Percentiles rank a stretch among this genome's conserved stretches.
Conservation (phyloP, 208 protist species). For the Hexamita inflata region DNA sequence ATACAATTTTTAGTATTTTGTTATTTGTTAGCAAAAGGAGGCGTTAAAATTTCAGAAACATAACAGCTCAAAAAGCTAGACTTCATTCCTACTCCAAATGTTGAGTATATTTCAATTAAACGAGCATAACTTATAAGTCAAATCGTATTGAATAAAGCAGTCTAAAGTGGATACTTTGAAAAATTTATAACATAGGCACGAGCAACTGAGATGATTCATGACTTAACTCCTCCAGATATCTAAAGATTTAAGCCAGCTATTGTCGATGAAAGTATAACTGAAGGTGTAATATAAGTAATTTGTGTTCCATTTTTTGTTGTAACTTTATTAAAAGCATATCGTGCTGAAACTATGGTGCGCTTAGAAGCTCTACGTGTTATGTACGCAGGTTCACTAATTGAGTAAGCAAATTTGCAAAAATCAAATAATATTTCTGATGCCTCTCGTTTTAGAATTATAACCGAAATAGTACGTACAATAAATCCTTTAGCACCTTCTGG, state of each 20-base stretch:
- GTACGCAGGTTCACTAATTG: slow-evolving; percentile 12
- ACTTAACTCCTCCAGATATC: background rate
- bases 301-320: background rate
- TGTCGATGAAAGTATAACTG: background rate
- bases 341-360: background rate
- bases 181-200: background rate
- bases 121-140: background rate
- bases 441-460: background rate
- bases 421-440: background rate
- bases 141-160: background rate
- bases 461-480: background rate
- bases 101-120: background rate
- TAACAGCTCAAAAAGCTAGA: background rate
- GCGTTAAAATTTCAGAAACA: background rate
- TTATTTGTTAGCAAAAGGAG: background rate
- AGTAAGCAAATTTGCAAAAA: background rate
- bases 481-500: background rate
- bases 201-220: background rate
- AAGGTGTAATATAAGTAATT: background rate
- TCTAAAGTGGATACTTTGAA: slow-evolving; percentile 18
- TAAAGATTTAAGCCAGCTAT: background rate
- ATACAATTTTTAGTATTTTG: slow-evolving; percentile 7
- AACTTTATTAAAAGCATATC: slow-evolving; percentile 11
- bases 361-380: slow-evolving; percentile 4
- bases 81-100: background rate